These are phyloP conservation scores for Backusella mclennaniae DNA, from an alignment of 192 early-diverging fungal genomes.

Conservation along the genomic window DNA sequence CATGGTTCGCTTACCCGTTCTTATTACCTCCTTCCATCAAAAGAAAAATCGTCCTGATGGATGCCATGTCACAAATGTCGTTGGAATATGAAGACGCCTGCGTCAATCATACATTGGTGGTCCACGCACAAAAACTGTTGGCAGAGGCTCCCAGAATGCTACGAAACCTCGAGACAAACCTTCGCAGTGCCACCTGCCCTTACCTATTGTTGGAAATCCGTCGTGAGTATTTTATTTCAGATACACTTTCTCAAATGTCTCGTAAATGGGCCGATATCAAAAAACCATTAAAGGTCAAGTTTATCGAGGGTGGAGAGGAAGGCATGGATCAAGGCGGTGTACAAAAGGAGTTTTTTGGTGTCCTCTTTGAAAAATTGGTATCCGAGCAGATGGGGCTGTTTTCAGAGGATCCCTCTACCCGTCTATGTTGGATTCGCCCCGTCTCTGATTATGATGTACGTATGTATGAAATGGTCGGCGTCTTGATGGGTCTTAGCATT, in stretches of 20 bases:
- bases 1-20: constrained; percentile 70
- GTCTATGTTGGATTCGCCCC: constrained; percentile 76
- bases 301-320: constrained; percentile 87
- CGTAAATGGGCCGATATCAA: constrained; percentile 65
- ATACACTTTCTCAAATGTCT: constrained; percentile 72
- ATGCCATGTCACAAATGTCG: constrained; percentile 77
- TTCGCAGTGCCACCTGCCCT: constrained; percentile 65
- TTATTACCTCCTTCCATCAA: constrained; percentile 68
- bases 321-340: constrained; percentile 96
- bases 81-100: constrained; percentile 80
- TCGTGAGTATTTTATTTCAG: constrained; percentile 66
- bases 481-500: constrained; percentile 87
- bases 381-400: constrained; percentile 78
- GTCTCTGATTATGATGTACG: constrained; percentile 22
- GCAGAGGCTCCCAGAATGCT: constrained; percentile 46
- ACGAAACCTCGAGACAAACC: constrained; percentile 51
- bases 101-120: constrained; percentile 75
- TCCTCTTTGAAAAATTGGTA: constrained; percentile 71
- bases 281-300: constrained; percentile 82
- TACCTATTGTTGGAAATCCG: constrained; percentile 80
- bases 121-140: constrained; percentile 71
- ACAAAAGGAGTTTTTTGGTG: constrained; percentile 93
- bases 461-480: constrained; percentile 83
- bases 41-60: constrained; percentile 68
- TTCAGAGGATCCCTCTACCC: constrained; percentile 54